These are phyloP conservation scores for Lepidium didymum DNA, from an alignment of 345 rosid species.

Conservation along the genomic window DNA sequence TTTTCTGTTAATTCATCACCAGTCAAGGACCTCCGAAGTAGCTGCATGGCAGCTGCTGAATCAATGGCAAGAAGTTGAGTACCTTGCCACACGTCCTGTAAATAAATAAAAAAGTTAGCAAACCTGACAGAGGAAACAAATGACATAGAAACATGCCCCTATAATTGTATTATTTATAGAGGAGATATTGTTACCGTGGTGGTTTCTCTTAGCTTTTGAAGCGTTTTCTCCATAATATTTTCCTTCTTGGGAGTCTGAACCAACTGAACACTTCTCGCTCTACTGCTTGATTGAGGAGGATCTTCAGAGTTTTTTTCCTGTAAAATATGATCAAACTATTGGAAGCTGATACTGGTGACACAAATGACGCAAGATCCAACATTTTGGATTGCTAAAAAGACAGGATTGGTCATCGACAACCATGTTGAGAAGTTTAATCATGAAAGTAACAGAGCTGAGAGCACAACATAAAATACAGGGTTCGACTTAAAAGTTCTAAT, in stretches of 20 bases:
- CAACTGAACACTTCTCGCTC: slow-evolving; percentile 35
- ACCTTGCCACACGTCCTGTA: slow-evolving; percentile 95
- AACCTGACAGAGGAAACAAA: slow-evolving; percentile 3
- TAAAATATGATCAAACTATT: slow-evolving; percentile 26
- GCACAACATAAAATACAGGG: neutral
- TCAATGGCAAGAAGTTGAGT: slow-evolving; percentile 95
- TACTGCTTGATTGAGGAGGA: slow-evolving; percentile 26
- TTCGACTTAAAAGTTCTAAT: neutral
- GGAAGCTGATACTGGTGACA: slow-evolving; percentile 4
- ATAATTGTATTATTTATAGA: neutral
- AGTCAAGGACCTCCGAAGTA: slow-evolving; percentile 59
- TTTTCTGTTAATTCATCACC: slow-evolving; percentile 88
- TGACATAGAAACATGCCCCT: neutral
- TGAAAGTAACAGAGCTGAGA: neutral
- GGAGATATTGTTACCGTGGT: slow-evolving; percentile 58
- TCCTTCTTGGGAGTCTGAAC: slow-evolving; percentile 49
- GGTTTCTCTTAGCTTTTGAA: slow-evolving; percentile 77
- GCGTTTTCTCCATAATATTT: slow-evolving; percentile 55
- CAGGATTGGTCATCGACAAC: slow-evolving; percentile 3
- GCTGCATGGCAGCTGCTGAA: slow-evolving; percentile 68
- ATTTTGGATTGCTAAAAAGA: neutral
- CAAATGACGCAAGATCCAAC: neutral
- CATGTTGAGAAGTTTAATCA: slow-evolving; percentile 10
- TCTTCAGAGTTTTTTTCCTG: slow-evolving; percentile 36
- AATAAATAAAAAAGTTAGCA: neutral